Evolutionary conservation across 2,329 filamentous ascomycete genomes (phyloP).

Genomic region (Cordyceps cicadae): DNA sequence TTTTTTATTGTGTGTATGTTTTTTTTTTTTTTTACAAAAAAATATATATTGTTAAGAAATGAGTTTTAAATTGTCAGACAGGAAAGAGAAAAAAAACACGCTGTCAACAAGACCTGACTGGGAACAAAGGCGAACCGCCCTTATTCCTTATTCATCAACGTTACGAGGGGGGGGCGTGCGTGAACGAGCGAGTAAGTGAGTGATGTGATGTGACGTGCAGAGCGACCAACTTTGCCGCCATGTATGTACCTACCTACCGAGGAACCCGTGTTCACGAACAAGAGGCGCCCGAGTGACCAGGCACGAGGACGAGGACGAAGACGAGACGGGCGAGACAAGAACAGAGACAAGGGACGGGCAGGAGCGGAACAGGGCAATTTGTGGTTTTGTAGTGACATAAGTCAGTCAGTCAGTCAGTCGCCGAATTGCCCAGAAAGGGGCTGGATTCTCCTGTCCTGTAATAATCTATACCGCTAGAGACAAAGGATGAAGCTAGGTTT

Average conservation of each 20-base stretch:
- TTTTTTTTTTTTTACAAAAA: too few relatives aligned
- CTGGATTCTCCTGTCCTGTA: neutral
- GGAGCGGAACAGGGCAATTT: neutral
- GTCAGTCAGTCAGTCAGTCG: neutral
- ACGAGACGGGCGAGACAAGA: conserved; percentile 4
- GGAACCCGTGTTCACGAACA: neutral
- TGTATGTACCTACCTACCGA: neutral
- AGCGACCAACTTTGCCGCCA: neutral
- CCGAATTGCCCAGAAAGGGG: neutral
- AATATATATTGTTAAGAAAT: too few relatives aligned
- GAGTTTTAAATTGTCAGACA: too few relatives aligned
- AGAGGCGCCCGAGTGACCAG: neutral
- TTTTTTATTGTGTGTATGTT: too few relatives aligned
- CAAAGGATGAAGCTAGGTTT: neutral
- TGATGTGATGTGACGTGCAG: conserved; percentile 7
- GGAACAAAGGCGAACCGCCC: neutral
- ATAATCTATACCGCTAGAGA: neutral
- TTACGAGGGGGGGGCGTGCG: neutral
- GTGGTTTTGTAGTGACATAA: too few relatives aligned
- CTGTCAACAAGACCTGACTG: neutral
- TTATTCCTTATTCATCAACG: neutral
- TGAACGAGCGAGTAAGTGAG: neutral
- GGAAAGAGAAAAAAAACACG: too few relatives aligned
- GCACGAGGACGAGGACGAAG: neutral
- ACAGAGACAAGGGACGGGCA: neutral